phyloP scores from a whole-genome alignment of 352 stramenopile species.

The Pythium vanterpoolii region DNA sequence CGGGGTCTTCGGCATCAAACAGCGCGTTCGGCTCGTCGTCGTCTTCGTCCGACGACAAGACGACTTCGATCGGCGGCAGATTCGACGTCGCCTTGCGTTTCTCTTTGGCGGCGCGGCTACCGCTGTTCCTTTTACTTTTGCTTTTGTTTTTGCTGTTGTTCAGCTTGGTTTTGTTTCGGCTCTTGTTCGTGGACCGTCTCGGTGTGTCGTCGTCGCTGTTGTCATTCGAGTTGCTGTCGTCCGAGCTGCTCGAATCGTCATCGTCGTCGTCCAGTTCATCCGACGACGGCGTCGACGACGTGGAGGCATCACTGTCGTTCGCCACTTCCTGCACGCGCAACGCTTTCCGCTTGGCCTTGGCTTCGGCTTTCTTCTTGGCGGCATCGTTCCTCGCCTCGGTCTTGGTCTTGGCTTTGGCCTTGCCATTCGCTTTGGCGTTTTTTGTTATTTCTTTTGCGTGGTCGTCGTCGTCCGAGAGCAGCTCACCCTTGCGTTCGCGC shows the following conservation, averaged over 20 bases:
- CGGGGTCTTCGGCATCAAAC: constrained; percentile 74
- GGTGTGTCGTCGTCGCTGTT: background rate
- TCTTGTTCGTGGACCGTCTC: constrained; percentile 11
- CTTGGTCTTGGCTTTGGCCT: constrained; percentile 11
- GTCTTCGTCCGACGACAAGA: constrained; percentile 64
- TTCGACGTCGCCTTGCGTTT: constrained; percentile 44
- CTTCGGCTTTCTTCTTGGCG: constrained; percentile 1
- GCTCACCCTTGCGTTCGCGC: constrained; percentile 43
- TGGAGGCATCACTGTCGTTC: constrained; percentile 11
- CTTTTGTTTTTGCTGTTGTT: constrained; percentile 3
- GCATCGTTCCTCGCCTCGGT: background rate
- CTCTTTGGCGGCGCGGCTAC: background rate
- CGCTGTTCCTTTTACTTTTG: constrained; percentile 6
- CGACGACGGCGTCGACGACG: constrained; percentile 19
- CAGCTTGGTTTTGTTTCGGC: background rate
- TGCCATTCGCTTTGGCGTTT: constrained; percentile 22
- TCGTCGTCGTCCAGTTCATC: constrained; percentile 2
- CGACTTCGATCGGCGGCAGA: constrained; percentile 49
- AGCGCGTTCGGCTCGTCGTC: constrained; percentile 71
- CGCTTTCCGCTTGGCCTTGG: constrained; percentile 20
- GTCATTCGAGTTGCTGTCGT: constrained; percentile 5
- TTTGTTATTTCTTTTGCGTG: constrained; percentile 2
- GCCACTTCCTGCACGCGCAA: background rate
- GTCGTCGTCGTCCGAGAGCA: constrained; percentile 26
- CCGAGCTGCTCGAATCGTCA: constrained; percentile 16